These are phyloP conservation scores for Lumnitzera racemosa DNA, from an alignment of 345 rosid species.

Conservation along the genomic window DNA sequence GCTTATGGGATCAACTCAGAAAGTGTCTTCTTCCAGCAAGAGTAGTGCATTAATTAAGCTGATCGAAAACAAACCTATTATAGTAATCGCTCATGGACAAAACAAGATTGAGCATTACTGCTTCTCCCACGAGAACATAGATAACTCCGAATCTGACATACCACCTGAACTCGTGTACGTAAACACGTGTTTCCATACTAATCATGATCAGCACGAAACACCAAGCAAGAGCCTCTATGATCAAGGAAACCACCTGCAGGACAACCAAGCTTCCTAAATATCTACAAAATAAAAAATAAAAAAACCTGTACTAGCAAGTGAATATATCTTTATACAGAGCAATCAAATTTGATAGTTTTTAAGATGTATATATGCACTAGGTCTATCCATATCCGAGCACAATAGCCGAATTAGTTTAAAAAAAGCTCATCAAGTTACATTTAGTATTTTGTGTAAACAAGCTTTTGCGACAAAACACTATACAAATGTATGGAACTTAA, in stretches of 20 bases:
- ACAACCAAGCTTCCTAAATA: slow-evolving; percentile 2
- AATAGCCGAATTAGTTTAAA: no score
- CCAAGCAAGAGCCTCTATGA: slow-evolving; percentile 73
- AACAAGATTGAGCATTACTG: slow-evolving; percentile 69
- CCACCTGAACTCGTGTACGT: slow-evolving; percentile 72
- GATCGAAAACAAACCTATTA: slow-evolving; percentile 34
- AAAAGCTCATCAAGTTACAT: no score
- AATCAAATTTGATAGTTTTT: no score
- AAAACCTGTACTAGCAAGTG: background rate
- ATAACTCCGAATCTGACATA: slow-evolving; percentile 74
- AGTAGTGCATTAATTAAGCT: background rate
- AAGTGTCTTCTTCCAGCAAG: background rate
- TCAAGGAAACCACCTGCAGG: slow-evolving; percentile 56
- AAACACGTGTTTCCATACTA: slow-evolving; percentile 54
- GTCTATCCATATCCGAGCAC: no score
- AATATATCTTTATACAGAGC: no score
- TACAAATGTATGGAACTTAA: no score
- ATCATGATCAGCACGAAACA: slow-evolving; percentile 65
- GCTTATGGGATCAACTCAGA: background rate
- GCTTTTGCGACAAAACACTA: no score
- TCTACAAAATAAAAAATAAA: background rate
- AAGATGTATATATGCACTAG: no score
- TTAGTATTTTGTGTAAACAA: no score
- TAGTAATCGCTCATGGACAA: slow-evolving; percentile 42
- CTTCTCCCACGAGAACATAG: slow-evolving; percentile 80